Evolutionary conservation across 192 early-diverging fungal species (phyloP).

Genomic region (Diversispora epigaea): DNA sequence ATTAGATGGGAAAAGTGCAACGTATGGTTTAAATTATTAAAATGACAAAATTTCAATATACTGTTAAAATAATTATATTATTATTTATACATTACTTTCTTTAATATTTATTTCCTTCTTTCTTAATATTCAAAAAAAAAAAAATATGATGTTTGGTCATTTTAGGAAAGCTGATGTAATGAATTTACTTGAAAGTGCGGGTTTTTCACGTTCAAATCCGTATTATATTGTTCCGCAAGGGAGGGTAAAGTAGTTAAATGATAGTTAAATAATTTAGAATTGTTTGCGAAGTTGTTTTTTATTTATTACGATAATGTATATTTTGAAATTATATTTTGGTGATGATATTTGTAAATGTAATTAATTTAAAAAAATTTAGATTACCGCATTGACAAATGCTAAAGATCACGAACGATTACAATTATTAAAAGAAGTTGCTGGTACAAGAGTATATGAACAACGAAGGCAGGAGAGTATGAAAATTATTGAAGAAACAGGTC

Average conservation of each 20-base stretch:
- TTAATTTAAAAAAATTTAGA: constrained; percentile 43
- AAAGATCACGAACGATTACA: constrained; percentile 89
- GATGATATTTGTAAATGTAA: no score
- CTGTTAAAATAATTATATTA: no score
- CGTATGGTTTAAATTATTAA: constrained; percentile 45
- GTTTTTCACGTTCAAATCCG: constrained; percentile 95
- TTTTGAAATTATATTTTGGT: no score
- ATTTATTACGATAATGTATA: background rate
- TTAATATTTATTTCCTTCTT: background rate
- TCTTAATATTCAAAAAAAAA: background rate
- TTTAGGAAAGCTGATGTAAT: constrained; percentile 85
- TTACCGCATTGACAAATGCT: constrained; percentile 90
- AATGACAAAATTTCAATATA: no score
- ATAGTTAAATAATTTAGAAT: background rate
- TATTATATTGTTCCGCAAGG: constrained; percentile 99
- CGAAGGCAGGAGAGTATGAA: constrained; percentile 85
- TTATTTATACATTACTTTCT: no score
- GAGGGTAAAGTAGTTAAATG: constrained; percentile 48
- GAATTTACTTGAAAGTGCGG: constrained; percentile 92
- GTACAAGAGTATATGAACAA: constrained; percentile 94
- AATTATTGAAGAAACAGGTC: constrained; percentile 89
- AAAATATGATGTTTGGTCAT: background rate
- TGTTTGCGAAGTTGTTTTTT: background rate
- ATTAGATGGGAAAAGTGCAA: constrained; percentile 89
- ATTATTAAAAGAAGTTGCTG: constrained; percentile 96